These are phyloP conservation scores for Lactarius hengduanensis DNA, from an alignment of 768 basidiomycete species.

Conservation along the genomic window DNA sequence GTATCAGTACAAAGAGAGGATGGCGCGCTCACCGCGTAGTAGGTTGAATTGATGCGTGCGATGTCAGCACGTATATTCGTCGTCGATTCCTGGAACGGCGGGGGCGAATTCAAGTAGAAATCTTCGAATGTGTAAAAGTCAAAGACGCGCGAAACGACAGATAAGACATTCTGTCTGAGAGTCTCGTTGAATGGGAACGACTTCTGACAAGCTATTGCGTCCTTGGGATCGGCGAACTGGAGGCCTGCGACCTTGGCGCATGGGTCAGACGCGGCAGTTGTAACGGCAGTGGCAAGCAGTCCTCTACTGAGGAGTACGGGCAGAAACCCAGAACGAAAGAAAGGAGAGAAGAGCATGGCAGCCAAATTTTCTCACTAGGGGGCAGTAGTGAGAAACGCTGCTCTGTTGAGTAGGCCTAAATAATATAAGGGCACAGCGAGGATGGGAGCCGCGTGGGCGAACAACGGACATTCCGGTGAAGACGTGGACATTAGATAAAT, in stretches of 20 bases:
- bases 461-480: not conserved
- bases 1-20: too few species aligned
- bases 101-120: constrained; percentile 39
- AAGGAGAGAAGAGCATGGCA: constrained; percentile 1
- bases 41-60: constrained; percentile 46
- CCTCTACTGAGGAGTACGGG: not conserved
- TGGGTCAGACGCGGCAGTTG: constrained; percentile 32
- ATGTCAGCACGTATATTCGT: constrained; percentile 52
- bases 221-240: constrained; percentile 48
- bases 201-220: constrained; percentile 48
- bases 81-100: constrained; percentile 48
- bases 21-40: constrained; percentile 41
- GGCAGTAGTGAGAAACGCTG: not conserved
- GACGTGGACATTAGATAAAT: not conserved
- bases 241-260: constrained; percentile 39
- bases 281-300: not conserved
- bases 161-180: constrained; percentile 39
- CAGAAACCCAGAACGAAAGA: not conserved
- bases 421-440: not conserved
- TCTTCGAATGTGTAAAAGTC: constrained; percentile 44
- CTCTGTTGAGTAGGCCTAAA: not conserved
- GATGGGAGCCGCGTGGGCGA: not conserved
- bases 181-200: constrained; percentile 43
- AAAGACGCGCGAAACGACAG: constrained; percentile 36
- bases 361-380: not conserved